Evolutionary conservation across 345 rosid species (phyloP).

Genomic region (Erysimum cheiranthoides): DNA sequence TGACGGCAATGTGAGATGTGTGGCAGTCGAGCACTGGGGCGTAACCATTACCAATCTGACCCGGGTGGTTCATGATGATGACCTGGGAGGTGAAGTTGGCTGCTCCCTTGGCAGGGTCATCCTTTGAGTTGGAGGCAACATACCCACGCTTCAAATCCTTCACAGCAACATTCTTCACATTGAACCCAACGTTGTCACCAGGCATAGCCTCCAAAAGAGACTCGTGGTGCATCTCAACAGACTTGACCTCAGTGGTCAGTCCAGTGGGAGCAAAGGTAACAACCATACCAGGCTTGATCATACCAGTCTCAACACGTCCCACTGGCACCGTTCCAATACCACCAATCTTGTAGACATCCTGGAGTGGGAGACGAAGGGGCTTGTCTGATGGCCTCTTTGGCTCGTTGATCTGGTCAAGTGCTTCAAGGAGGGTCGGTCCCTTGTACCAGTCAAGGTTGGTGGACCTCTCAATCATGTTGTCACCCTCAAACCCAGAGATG

Average conservation of each 20-base stretch:
- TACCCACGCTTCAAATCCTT: constrained; percentile 88
- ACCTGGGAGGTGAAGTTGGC: constrained; percentile 85
- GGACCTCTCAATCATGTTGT: constrained; percentile 65
- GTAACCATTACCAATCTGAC: constrained; percentile 86
- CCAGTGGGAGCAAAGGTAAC: constrained; percentile 81
- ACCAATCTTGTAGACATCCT: constrained; percentile 73
- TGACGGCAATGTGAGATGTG: constrained; percentile 87
- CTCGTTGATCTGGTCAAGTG: constrained; percentile 58
- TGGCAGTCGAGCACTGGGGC: constrained; percentile 94
- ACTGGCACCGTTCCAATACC: constrained; percentile 73
- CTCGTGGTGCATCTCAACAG: constrained; percentile 95
- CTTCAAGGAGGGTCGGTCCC: constrained; percentile 59
- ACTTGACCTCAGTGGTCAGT: constrained; percentile 83
- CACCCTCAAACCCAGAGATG: constrained; percentile 64
- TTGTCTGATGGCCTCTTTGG: constrained; percentile 92
- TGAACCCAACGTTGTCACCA: constrained; percentile 84
- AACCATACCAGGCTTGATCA: constrained; percentile 74
- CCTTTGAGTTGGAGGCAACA: constrained; percentile 90
- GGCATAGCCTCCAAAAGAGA: constrained; percentile 82
- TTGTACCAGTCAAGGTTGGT: constrained; percentile 64
- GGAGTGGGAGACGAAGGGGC: constrained; percentile 82
- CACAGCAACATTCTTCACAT: constrained; percentile 83
- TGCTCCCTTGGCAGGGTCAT: constrained; percentile 83
- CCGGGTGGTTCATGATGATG: constrained; percentile 95
- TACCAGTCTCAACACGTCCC: constrained; percentile 73